These are phyloP conservation scores for Aspergillus funiculosus DNA, from an alignment of 495 filamentous ascomycete genomes.

Conservation along the genomic window DNA sequence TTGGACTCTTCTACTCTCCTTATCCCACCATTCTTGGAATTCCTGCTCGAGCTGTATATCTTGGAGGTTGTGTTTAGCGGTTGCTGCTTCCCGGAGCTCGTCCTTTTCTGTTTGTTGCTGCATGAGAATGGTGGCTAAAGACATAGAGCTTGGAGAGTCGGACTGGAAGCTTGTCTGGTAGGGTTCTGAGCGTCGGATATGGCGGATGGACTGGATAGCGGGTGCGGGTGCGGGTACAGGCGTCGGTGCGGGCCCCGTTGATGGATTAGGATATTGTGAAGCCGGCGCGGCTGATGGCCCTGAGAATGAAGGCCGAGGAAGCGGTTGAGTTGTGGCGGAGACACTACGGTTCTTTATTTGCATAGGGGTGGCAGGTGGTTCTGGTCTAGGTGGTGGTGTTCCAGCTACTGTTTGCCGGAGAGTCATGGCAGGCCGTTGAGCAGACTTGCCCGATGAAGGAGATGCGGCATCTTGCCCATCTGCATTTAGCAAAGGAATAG, in stretches of 20 bases:
- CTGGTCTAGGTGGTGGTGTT: conserved; percentile 33
- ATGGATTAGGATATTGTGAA: conserved; percentile 17
- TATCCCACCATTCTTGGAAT: conserved; percentile 98
- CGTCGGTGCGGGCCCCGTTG: not conserved
- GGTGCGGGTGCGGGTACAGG: not conserved
- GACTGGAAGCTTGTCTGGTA: conserved; percentile 33
- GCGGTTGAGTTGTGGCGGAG: conserved; percentile 22
- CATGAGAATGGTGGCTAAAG: conserved; percentile 80
- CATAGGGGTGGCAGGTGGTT: conserved; percentile 26
- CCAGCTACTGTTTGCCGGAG: conserved; percentile 59
- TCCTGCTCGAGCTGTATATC: conserved; percentile 96
- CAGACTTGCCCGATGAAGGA: conserved; percentile 23
- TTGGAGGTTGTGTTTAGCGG: conserved; percentile 74
- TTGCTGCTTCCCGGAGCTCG: conserved; percentile 68
- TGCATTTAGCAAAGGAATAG: conserved; percentile 21
- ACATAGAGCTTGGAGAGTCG: conserved; percentile 56
- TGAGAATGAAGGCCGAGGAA: conserved; percentile 21
- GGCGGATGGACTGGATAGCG: conserved; percentile 43
- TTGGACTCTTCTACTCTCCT: conserved; percentile 67
- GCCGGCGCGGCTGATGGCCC: conserved; percentile 16
- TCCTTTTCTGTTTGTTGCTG: conserved; percentile 84
- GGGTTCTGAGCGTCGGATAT: conserved; percentile 39
- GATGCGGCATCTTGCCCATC: conserved; percentile 17
- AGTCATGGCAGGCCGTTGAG: conserved; percentile 50
- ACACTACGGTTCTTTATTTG: conserved; percentile 26